Evolutionary conservation across 225 moss, liverwort and hornwort species (phyloP).

Genomic region (Polytrichum formosum): DNA sequence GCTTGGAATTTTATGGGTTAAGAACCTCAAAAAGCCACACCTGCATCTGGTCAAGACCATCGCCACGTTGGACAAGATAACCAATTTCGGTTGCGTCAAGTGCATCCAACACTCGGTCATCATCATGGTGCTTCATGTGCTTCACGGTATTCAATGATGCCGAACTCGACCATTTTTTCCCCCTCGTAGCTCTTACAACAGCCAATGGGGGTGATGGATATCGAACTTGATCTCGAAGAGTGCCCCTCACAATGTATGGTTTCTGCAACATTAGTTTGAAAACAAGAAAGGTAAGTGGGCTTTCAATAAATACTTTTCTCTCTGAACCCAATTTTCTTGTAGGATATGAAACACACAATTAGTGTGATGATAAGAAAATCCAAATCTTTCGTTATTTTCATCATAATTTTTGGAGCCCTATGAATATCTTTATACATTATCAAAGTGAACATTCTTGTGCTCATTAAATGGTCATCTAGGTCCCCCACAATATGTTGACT

Average conservation of each 20-base stretch:
- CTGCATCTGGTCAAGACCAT: slow-evolving; percentile 63
- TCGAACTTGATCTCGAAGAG: slow-evolving; percentile 54
- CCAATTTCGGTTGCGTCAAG: slow-evolving; percentile 55
- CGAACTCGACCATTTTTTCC: slow-evolving; percentile 55
- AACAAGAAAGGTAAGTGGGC: no score
- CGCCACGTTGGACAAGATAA: slow-evolving; percentile 54
- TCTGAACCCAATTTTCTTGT: no score
- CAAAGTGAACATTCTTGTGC: no score
- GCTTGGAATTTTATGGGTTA: no score
- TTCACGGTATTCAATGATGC: slow-evolving; percentile 36
- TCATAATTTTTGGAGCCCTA: no score
- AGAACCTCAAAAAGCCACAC: slow-evolving; percentile 7
- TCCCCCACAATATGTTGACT: no score
- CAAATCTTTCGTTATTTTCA: no score
- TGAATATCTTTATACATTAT: no score
- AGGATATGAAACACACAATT: no score
- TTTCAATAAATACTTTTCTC: no score
- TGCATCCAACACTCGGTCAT: slow-evolving; percentile 47
- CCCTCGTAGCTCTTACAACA: slow-evolving; percentile 40
- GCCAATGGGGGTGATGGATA: slow-evolving; percentile 47
- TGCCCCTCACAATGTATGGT: slow-evolving; percentile 53
- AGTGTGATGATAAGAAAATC: no score
- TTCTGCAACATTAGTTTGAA: slow-evolving; percentile 21
- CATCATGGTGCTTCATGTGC: slow-evolving; percentile 54
- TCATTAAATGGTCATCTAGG: no score